Evolutionary conservation across 805 yeast species (phyloP).

Genomic region (Kluyveromyces aestuarii): DNA sequence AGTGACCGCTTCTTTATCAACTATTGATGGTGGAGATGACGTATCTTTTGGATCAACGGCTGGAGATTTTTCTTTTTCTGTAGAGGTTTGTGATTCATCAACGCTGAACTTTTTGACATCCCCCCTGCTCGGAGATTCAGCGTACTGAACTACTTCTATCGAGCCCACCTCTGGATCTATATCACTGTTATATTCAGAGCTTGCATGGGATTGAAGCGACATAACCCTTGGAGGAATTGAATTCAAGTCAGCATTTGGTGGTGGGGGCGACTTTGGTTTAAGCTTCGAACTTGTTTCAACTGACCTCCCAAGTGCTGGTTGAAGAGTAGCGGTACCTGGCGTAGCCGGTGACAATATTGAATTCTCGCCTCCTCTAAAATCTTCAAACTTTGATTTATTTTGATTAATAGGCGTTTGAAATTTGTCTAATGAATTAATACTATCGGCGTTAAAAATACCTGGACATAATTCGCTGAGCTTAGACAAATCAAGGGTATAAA

Average conservation of each 20-base stretch:
- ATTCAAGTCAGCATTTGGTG: neutral
- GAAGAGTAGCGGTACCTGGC: conserved; percentile 1
- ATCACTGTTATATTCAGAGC: neutral
- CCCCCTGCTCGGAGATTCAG: conserved; percentile 14
- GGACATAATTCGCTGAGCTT: conserved; percentile 30
- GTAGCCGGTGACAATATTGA: conserved; percentile 4
- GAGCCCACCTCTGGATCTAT: conserved; percentile 1
- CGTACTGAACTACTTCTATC: conserved; percentile 13
- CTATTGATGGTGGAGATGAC: neutral
- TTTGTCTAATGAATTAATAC: neutral
- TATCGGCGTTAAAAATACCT: conserved; percentile 28
- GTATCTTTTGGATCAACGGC: neutral
- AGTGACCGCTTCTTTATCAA: neutral
- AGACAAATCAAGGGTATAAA: conserved; percentile 53
- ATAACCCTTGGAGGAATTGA: conserved; percentile 4
- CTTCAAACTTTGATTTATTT: neutral
- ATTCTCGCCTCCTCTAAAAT: neutral
- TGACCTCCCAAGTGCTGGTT: conserved; percentile 1
- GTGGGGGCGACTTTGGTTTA: conserved; percentile 1
- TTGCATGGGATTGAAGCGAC: conserved; percentile 4
- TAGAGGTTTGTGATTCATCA: no score
- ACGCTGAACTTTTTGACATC: conserved; percentile 8
- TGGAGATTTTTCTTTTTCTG: neutral
- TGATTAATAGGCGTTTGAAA: neutral
- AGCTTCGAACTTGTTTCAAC: neutral